These are phyloP conservation scores for Vanrija humicola DNA, from an alignment of 1,284 basidiomycete genomes.

Conservation along the genomic window DNA sequence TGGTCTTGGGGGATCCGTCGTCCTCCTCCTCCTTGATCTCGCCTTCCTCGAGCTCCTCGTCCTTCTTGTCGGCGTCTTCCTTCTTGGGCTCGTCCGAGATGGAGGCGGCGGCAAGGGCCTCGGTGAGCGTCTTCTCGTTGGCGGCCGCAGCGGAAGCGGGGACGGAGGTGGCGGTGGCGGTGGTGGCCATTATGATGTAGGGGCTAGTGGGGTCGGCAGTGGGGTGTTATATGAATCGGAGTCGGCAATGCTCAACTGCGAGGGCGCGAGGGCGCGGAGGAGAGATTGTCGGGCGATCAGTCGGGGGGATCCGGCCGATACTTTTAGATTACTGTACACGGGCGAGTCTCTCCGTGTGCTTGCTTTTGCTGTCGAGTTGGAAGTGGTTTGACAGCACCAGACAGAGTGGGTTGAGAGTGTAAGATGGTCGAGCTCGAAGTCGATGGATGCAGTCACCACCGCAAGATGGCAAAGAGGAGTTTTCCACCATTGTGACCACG, in stretches of 20 bases:
- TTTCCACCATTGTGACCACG: no score
- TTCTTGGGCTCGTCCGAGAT: constrained; percentile 23
- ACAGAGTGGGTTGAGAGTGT: neutral
- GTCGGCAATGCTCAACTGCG: neutral
- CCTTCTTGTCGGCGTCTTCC: constrained; percentile 22
- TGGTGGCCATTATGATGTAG: neutral
- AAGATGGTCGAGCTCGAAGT: neutral
- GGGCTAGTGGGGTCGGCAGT: neutral
- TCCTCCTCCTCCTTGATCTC: constrained; percentile 42
- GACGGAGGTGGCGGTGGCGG: constrained; percentile 20
- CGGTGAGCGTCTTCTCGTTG: constrained; percentile 32
- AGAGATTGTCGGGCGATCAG: no score
- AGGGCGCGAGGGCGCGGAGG: no score
- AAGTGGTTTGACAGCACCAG: neutral
- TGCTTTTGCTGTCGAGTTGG: no score
- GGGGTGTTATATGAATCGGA: neutral
- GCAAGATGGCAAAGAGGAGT: no score
- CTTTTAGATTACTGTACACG: no score
- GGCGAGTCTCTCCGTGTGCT: no score
- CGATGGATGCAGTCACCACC: no score
- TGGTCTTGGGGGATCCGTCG: constrained; percentile 61
- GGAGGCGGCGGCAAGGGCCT: constrained; percentile 35
- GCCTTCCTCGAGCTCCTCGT: constrained; percentile 35
- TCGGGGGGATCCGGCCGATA: no score
- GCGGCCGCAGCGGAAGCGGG: constrained; percentile 29